phyloP scores from a whole-genome alignment of 2,329 filamentous ascomycete species.

The Microascus cirrosus region DNA sequence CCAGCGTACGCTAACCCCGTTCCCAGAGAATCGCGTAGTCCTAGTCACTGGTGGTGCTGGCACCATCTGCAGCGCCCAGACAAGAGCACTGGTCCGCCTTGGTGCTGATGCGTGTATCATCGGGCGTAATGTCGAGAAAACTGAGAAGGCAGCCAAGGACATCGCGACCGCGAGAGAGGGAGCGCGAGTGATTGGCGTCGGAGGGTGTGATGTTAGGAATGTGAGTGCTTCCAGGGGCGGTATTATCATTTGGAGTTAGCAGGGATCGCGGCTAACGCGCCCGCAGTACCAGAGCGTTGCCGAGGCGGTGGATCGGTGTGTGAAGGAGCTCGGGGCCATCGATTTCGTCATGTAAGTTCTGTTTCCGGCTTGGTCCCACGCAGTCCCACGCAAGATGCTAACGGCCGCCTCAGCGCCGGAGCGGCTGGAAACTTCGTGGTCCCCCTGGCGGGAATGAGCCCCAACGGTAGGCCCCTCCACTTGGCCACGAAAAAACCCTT shows the following conservation, averaged over 20 bases:
- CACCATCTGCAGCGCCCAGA: slow-evolving; percentile 88
- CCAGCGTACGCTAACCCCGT: neutral
- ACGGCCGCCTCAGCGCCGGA: slow-evolving; percentile 53
- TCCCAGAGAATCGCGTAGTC: slow-evolving; percentile 68
- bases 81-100: slow-evolving; percentile 78
- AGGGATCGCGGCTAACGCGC: neutral
- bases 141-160: slow-evolving; percentile 65
- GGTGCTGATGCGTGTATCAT: slow-evolving; percentile 92
- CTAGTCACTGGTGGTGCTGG: slow-evolving; percentile 95
- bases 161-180: slow-evolving; percentile 71
- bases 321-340: slow-evolving; percentile 72
- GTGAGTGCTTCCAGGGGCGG: slow-evolving; percentile 23
- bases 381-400: neutral
- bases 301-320: slow-evolving; percentile 67
- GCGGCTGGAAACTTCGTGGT: slow-evolving; percentile 94
- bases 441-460: slow-evolving; percentile 66
- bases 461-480: slow-evolving; percentile 39
- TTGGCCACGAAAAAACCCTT: neutral
- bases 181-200: slow-evolving; percentile 78
- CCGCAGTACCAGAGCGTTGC: slow-evolving; percentile 50
- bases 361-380: neutral
- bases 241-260: neutral
- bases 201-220: slow-evolving; percentile 67
- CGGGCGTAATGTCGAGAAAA: slow-evolving; percentile 82
- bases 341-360: slow-evolving; percentile 79